These are phyloP conservation scores for Epipyxis sp. DNA, from an alignment of 108 stramenopile genomes.

Conservation along the genomic window DNA sequence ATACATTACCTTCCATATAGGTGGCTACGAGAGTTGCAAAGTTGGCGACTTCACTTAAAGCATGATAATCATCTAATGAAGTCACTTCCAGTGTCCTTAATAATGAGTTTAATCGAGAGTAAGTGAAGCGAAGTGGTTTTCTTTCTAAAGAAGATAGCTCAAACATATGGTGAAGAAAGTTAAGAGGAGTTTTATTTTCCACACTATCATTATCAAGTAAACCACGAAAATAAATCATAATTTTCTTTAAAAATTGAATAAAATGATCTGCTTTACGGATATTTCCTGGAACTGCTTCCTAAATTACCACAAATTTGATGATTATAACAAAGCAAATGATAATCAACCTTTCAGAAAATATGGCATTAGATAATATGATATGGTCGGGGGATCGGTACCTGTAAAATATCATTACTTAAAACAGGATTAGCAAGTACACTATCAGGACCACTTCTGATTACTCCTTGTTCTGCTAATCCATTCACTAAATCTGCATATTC, in stretches of 20 bases:
- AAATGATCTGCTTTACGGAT: slow-evolving; percentile 98
- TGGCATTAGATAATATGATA: no score
- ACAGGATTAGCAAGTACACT: slow-evolving; percentile 24
- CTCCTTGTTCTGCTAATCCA: slow-evolving; percentile 37
- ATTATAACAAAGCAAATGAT: no score
- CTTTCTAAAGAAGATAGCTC: slow-evolving; percentile 81
- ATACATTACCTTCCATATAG: slow-evolving; percentile 91
- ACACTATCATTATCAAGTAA: slow-evolving; percentile 44
- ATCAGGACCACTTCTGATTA: slow-evolving; percentile 56
- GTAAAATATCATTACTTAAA: no score
- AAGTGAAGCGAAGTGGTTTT: slow-evolving; percentile 90
- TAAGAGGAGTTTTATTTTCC: slow-evolving; percentile 77
- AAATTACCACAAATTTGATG: no score
- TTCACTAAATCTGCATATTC: slow-evolving; percentile 79
- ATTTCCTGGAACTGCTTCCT: slow-evolving; percentile 96
- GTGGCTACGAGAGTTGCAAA: slow-evolving; percentile 90
- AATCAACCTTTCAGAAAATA: no score
- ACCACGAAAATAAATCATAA: slow-evolving; percentile 80
- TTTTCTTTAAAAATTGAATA: slow-evolving; percentile 84
- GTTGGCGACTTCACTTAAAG: slow-evolving; percentile 72
- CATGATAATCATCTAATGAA: slow-evolving; percentile 69
- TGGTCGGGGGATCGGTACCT: no score
- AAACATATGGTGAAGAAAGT: slow-evolving; percentile 64
- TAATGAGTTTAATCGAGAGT: slow-evolving; percentile 81
- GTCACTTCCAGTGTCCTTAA: slow-evolving; percentile 83